A percentile compares a stretch with the other conserved stretches of the same genome.
These are phyloP conservation scores for Debaryomyces singareniensis DNA, from an alignment of 1,139 yeast genomes.

Conservation along the genomic window DNA sequence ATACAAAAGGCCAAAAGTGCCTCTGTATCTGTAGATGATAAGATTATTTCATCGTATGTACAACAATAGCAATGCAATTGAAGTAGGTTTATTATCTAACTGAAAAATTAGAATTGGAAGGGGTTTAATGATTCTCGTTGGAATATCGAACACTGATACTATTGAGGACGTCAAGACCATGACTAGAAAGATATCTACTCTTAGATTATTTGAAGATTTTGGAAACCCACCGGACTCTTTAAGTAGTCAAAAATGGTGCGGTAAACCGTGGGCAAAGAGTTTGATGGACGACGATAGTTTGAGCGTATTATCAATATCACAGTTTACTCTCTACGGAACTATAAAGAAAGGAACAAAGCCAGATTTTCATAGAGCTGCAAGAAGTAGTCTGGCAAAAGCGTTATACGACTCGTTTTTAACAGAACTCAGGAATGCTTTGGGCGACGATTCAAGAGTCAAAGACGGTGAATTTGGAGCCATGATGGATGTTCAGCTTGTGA, in stretches of 20 bases:
- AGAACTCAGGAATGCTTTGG: slow-evolving; percentile 46
- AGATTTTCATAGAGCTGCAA: slow-evolving; percentile 86
- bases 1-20: slow-evolving; percentile 84
- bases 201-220: slow-evolving; percentile 68
- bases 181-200: slow-evolving; percentile 57
- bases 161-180: slow-evolving; percentile 62
- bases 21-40: slow-evolving; percentile 73
- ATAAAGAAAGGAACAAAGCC: slow-evolving; percentile 90
- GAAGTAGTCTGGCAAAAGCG: slow-evolving; percentile 64
- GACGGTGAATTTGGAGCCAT: slow-evolving; percentile 94
- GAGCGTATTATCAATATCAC: slow-evolving; percentile 56
- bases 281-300: slow-evolving; percentile 29
- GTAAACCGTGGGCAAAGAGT: slow-evolving; percentile 49
- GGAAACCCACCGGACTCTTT: slow-evolving; percentile 21
- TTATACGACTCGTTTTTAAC: slow-evolving; percentile 59
- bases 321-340: slow-evolving; percentile 80
- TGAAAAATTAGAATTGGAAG: slow-evolving; percentile 56
- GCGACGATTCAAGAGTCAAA: slow-evolving; percentile 54
- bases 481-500: slow-evolving; percentile 87
- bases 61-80: not conserved
- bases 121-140: slow-evolving; percentile 79
- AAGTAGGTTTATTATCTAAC: not conserved
- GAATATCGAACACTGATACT: slow-evolving; percentile 74
- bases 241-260: slow-evolving; percentile 42
- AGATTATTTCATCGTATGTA: slow-evolving; percentile 63